Conservation (phyloP, 2,329 filamentous ascomycete genomes). For the Basipetospora chlamydospora region DNA sequence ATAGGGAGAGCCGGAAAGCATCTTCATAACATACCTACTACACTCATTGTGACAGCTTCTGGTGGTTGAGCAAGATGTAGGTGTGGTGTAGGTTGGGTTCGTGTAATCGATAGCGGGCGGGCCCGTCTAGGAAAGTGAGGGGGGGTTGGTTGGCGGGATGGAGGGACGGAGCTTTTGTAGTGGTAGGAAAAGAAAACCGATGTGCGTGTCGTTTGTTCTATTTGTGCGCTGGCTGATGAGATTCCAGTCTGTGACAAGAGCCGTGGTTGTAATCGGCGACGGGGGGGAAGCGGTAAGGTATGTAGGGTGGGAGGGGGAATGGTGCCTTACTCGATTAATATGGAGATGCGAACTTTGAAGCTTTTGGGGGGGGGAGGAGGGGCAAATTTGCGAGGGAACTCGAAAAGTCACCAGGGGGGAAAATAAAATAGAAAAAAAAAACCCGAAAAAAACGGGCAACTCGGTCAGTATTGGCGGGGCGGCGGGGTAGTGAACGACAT, state of each 20-base stretch:
- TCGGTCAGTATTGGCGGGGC: conserved; percentile 2
- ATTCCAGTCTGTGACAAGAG: no score
- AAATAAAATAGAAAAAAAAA: conserved; percentile 1
- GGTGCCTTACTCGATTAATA: no score
- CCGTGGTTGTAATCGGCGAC: no score
- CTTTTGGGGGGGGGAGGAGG: not conserved
- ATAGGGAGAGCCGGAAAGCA: conserved; percentile 3
- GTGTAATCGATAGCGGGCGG: no score
- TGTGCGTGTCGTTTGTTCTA: no score
- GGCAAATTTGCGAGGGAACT: no score
- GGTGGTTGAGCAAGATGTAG: not conserved
- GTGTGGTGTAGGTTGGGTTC: not conserved
- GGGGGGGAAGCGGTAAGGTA: no score
- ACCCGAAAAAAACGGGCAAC: not conserved
- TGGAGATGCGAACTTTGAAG: not conserved
- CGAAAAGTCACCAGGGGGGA: not conserved
- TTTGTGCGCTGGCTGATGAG: no score
- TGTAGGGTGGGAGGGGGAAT: no score
- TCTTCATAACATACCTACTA: conserved; percentile 36
- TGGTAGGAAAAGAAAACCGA: no score
- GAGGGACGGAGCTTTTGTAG: not conserved
- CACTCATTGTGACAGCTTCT: conserved; percentile 29
- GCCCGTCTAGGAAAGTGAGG: no score
- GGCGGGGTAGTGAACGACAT: not conserved
- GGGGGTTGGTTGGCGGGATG: no score